Conservation (phyloP, 2,329 filamentous ascomycete genomes). For the Epichloe sibirici region DNA sequence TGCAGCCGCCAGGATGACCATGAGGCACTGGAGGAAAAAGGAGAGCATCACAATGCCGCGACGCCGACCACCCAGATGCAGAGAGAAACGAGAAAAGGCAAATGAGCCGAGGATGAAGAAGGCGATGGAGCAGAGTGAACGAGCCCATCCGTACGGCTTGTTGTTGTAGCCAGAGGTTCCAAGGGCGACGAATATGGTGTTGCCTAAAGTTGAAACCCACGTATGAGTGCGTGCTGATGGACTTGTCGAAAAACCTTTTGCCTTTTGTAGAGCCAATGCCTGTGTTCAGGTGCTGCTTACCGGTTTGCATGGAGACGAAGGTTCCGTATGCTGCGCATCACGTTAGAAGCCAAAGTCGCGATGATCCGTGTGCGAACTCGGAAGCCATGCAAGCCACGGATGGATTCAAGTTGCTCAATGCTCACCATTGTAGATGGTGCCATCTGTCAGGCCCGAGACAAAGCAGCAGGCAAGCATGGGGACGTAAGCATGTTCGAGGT, state of each 20-base stretch:
- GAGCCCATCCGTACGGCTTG: slow-evolving; percentile 38
- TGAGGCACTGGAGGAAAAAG: slow-evolving; percentile 38
- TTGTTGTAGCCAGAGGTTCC: slow-evolving; percentile 38
- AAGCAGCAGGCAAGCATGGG: slow-evolving; percentile 21
- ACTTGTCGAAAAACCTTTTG: no score
- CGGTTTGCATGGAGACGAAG: slow-evolving; percentile 28
- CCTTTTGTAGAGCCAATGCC: not conserved
- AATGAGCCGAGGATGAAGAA: slow-evolving; percentile 43
- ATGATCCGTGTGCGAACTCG: not conserved
- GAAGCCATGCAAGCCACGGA: no score
- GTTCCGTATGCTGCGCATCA: slow-evolving; percentile 12
- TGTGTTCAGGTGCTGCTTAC: slow-evolving; percentile 6
- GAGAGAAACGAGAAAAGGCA: slow-evolving; percentile 22
- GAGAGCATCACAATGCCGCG: slow-evolving; percentile 31
- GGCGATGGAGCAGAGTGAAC: slow-evolving; percentile 36
- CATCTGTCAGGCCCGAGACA: slow-evolving; percentile 28
- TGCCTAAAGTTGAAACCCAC: slow-evolving; percentile 25
- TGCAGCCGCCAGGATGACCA: slow-evolving; percentile 40
- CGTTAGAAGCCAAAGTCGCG: not conserved
- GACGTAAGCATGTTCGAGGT: slow-evolving; percentile 16
- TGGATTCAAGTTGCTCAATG: no score
- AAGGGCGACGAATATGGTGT: slow-evolving; percentile 51
- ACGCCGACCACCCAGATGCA: slow-evolving; percentile 15
- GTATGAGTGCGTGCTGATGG: not conserved
- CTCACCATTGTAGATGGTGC: slow-evolving; percentile 25